phyloP scores from a whole-genome alignment of 176 grass and related monocot species.

The Oryza glaberrima region DNA sequence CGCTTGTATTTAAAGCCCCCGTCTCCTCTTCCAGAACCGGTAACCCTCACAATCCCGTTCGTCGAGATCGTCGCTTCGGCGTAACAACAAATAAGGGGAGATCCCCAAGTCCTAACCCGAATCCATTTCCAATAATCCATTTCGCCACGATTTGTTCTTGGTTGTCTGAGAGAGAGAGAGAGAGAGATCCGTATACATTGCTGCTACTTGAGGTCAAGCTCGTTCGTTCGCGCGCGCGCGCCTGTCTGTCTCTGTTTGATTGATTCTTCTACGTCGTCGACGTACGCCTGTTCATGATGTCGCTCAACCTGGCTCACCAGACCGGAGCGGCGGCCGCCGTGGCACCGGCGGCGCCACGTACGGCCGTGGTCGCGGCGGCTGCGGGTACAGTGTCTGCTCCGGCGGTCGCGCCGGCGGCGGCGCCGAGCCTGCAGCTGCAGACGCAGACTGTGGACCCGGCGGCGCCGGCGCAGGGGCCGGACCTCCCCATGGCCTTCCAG shows the following conservation, averaged over 20 bases:
- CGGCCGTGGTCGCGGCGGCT: conserved; percentile 18
- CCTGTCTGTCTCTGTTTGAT: background rate
- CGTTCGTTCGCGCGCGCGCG: background rate
- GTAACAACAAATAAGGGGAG: background rate
- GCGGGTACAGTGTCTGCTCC: background rate
- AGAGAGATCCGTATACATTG: too few relatives aligned
- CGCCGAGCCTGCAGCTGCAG: conserved; percentile 16
- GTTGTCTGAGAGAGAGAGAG: background rate
- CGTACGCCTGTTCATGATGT: conserved; percentile 39
- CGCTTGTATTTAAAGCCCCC: conserved; percentile 36
- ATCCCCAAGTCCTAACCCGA: conserved; percentile 16
- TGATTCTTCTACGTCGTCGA: background rate
- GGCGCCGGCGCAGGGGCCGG: background rate
- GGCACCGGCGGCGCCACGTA: background rate
- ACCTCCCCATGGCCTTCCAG: conserved; percentile 54
- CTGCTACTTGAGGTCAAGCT: background rate
- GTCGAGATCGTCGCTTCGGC: conserved; percentile 26
- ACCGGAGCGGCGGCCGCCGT: conserved; percentile 40
- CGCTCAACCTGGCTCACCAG: conserved; percentile 69
- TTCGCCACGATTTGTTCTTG: background rate
- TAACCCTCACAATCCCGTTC: background rate
- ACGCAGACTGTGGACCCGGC: conserved; percentile 37
- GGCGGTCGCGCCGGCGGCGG: background rate
- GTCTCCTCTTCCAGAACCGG: background rate
- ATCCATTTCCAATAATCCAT: conserved; percentile 43